A percentile compares a stretch with the other conserved stretches of the same genome.
These are phyloP conservation scores for Lentithecium fluviatile DNA, from an alignment of 495 filamentous ascomycete species.

Conservation along the genomic window DNA sequence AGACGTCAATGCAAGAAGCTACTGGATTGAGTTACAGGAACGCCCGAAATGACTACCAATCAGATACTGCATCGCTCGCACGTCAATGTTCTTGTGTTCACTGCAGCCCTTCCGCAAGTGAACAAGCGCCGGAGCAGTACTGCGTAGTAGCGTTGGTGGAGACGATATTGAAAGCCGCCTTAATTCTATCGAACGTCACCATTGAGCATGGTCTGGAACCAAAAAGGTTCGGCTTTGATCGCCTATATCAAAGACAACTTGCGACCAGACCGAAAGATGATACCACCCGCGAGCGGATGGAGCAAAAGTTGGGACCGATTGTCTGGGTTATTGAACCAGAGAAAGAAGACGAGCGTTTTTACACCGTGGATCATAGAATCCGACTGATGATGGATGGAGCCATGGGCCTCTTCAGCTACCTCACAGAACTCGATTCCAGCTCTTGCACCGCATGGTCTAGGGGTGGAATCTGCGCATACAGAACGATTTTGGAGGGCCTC, in stretches of 20 bases:
- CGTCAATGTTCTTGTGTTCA: neutral
- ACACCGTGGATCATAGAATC: too few relatives aligned
- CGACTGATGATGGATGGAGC: too few relatives aligned
- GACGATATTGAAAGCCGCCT: neutral
- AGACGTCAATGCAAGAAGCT: neutral
- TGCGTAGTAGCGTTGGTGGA: neutral
- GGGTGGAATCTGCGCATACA: neutral
- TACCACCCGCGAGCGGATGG: too few relatives aligned
- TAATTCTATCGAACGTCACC: neutral
- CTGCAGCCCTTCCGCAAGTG: neutral
- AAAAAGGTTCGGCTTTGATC: neutral
- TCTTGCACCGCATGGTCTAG: neutral
- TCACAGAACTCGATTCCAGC: too few relatives aligned
- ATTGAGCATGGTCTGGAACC: neutral
- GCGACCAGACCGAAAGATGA: too few relatives aligned
- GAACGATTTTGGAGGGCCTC: neutral
- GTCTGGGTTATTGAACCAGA: too few relatives aligned
- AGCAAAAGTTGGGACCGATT: too few relatives aligned
- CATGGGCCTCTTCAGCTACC: too few relatives aligned
- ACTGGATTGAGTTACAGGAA: neutral
- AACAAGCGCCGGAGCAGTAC: neutral
- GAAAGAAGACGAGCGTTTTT: too few relatives aligned
- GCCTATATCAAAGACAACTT: too few relatives aligned
- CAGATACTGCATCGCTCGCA: neutral
- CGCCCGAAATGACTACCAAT: neutral